Evolutionary conservation across 1,139 yeast genomes (phyloP).

Genomic region (Debaryomycetaceae sp.): DNA sequence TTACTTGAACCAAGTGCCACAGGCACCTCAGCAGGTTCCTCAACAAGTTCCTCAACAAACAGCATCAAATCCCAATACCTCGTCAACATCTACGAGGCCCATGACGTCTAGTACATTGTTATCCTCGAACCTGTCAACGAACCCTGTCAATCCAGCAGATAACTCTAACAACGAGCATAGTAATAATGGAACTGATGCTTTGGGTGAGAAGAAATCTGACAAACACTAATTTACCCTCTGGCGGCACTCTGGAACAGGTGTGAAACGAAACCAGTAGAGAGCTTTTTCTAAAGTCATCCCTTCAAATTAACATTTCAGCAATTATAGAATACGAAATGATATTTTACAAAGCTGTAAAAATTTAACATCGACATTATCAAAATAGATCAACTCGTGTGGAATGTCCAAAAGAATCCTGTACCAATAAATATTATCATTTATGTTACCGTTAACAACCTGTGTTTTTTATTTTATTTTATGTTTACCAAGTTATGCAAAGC

Average conservation of each 20-base stretch:
- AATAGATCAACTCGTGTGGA: neutral
- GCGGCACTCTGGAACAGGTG: neutral
- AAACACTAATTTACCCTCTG: neutral
- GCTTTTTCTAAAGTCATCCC: too few relatives aligned
- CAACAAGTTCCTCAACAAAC: slow-evolving; percentile 9
- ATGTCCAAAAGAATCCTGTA: neutral
- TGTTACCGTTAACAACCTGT: neutral
- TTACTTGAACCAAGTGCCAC: slow-evolving; percentile 11
- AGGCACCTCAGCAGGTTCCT: slow-evolving; percentile 11
- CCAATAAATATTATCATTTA: neutral
- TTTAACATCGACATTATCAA: neutral
- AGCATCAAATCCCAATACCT: slow-evolving; percentile 3
- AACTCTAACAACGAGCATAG: slow-evolving; percentile 2
- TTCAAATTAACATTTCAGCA: neutral
- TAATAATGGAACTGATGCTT: slow-evolving; percentile 3
- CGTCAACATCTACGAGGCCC: slow-evolving; percentile 3
- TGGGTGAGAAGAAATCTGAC: slow-evolving; percentile 2
- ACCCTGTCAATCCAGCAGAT: slow-evolving; percentile 1
- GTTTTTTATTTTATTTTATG: neutral
- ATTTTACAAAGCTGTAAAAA: neutral
- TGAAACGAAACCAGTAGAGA: too few relatives aligned
- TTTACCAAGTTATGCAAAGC: neutral
- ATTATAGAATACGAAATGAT: neutral
- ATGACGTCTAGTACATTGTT: slow-evolving; percentile 2
- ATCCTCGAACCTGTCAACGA: neutral